These are phyloP conservation scores for Helminthosporium solani DNA, from an alignment of 2,329 filamentous ascomycete genomes.

Conservation along the genomic window DNA sequence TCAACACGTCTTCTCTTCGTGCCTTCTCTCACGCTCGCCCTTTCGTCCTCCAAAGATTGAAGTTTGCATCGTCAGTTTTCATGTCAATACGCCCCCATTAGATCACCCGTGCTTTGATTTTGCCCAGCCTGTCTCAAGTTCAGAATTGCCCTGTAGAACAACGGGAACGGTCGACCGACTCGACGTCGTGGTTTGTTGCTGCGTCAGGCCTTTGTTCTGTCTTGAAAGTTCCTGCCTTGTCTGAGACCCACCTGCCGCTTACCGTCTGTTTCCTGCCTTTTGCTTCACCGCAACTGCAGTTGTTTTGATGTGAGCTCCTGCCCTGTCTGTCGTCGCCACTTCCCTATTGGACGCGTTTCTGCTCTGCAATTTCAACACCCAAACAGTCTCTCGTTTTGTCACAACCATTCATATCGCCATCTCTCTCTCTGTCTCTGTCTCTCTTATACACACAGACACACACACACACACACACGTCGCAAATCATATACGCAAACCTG, in stretches of 20 bases:
- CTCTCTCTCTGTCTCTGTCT: neutral
- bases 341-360: neutral
- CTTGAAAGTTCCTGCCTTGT: constrained; percentile 2
- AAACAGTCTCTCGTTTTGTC: neutral
- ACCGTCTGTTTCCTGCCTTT: neutral
- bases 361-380: neutral
- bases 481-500: too few species aligned
- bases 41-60: too few species aligned
- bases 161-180: neutral
- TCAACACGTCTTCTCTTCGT: too few species aligned
- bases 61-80: too few species aligned
- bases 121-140: too few species aligned
- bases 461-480: neutral
- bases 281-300: too few species aligned
- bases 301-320: too few species aligned
- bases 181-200: neutral
- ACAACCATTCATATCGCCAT: neutral
- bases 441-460: too few species aligned
- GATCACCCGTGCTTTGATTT: too few species aligned
- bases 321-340: neutral
- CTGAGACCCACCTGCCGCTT: neutral
- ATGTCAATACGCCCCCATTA: too few species aligned
- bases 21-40: too few species aligned
- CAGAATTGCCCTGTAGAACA: too few species aligned
- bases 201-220: neutral